Evolutionary conservation across 148 eudicot species (phyloP).

Genomic region (Vaccinium corymbosum): DNA sequence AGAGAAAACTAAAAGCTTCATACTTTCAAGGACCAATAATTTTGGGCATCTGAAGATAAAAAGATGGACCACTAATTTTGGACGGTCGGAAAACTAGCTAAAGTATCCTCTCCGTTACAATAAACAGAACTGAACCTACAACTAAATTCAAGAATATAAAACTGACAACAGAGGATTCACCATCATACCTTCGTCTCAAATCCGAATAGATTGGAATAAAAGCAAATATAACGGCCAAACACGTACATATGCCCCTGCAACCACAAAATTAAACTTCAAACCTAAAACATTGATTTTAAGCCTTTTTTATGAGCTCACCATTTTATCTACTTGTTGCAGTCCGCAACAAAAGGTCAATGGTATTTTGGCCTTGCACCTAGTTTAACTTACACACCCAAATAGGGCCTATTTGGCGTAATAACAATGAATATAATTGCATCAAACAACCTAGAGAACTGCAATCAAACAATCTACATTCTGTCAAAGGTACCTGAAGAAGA

Average conservation of each 20-base stretch:
- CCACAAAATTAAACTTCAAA: constrained; percentile 19
- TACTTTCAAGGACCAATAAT: not conserved
- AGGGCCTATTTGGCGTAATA: not conserved
- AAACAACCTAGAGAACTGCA: not conserved
- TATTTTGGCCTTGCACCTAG: not conserved
- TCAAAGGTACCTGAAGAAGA: constrained; percentile 71
- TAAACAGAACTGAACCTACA: not conserved
- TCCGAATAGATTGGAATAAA: constrained; percentile 94
- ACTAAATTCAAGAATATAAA: constrained; percentile 6
- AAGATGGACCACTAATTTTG: not conserved
- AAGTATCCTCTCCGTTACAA: not conserved
- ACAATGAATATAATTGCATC: not conserved
- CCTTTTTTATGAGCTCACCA: not conserved
- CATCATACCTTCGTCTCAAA: constrained; percentile 89
- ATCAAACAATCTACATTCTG: not conserved
- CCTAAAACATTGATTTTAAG: not conserved
- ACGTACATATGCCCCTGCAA: constrained; percentile 99
- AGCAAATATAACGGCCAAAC: constrained; percentile 79
- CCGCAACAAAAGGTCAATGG: not conserved
- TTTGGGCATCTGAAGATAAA: not conserved
- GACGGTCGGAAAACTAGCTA: not conserved
- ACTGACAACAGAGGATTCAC: constrained; percentile 11
- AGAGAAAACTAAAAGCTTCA: not conserved
- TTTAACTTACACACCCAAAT: not conserved
- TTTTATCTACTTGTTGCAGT: not conserved